Percentiles rank a stretch among this genome's conserved stretches.
phyloP scores from a whole-genome alignment of 306 rosid species.

The Comarum palustre region DNA sequence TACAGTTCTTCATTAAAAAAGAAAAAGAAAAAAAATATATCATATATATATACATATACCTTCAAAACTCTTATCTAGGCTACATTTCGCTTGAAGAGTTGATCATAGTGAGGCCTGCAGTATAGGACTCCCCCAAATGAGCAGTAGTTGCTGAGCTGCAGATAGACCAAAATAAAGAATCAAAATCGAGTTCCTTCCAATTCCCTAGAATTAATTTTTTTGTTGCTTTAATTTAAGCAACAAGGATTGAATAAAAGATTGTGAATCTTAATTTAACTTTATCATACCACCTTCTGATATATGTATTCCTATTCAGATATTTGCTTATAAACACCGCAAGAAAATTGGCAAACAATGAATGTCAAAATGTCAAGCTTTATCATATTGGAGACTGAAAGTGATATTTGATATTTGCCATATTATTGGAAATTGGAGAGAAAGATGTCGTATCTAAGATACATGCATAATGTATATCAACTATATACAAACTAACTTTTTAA shows the following conservation, averaged over 20 bases:
- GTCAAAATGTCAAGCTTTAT: not conserved
- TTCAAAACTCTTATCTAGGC: conserved; percentile 79
- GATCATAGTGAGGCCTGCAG: conserved; percentile 91
- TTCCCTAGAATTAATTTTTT: not conserved
- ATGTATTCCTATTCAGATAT: not conserved
- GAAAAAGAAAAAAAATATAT: too few species aligned
- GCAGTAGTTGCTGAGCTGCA: conserved; percentile 74
- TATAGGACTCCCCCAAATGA: conserved; percentile 85
- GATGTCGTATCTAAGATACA: not conserved
- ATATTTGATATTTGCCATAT: not conserved
- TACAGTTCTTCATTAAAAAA: not conserved
- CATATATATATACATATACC: conserved; percentile 28
- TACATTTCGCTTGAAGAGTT: conserved; percentile 80
- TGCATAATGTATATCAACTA: not conserved
- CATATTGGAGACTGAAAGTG: not conserved
- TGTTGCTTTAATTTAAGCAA: conserved; percentile 17
- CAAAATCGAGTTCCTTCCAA: not conserved
- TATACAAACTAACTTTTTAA: not conserved
- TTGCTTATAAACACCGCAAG: not conserved
- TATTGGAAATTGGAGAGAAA: not conserved
- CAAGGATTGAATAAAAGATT: not conserved
- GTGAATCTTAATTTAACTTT: not conserved
- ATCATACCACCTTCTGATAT: not conserved
- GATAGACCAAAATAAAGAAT: not conserved
- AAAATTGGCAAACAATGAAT: not conserved